Evolutionary conservation across 768 basidiomycete species (phyloP).

Genomic region (Ephemerocybe angulata): DNA sequence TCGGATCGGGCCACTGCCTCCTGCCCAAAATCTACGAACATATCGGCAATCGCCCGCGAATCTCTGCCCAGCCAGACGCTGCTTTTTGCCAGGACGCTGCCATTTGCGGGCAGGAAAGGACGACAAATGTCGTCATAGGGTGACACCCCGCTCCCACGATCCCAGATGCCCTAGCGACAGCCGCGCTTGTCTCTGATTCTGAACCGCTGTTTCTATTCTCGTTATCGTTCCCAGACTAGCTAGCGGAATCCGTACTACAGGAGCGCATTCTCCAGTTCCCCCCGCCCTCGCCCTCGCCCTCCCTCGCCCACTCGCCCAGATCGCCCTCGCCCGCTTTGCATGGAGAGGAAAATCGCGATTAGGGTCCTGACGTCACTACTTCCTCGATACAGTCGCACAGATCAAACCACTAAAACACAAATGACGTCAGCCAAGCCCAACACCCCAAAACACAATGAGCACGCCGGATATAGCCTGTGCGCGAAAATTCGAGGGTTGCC

Average conservation of each 20-base stretch:
- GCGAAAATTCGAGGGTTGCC: not conserved
- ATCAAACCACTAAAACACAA: slow-evolving; percentile 48
- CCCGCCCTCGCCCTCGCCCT: not conserved
- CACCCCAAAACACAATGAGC: not conserved
- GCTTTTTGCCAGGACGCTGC: too few species aligned
- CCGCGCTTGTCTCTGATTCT: not conserved
- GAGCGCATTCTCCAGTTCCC: not conserved
- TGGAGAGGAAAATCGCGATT: not conserved
- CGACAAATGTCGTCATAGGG: not conserved
- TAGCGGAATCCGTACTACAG: not conserved
- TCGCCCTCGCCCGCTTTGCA: not conserved
- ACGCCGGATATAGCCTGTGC: too few species aligned
- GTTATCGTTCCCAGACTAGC: not conserved
- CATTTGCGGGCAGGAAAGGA: not conserved
- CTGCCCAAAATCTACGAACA: not conserved
- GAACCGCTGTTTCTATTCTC: not conserved
- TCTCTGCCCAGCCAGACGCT: too few species aligned
- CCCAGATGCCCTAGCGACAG: slow-evolving; percentile 10
- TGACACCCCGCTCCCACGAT: not conserved
- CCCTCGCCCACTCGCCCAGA: not conserved
- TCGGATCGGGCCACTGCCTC: too few species aligned
- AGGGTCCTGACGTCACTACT: slow-evolving; percentile 23
- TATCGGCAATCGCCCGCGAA: not conserved
- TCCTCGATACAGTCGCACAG: slow-evolving; percentile 53
- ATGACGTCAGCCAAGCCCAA: slow-evolving; percentile 14